Conservation (phyloP, 2,329 filamentous ascomycete species). For the Calonectria montana region DNA sequence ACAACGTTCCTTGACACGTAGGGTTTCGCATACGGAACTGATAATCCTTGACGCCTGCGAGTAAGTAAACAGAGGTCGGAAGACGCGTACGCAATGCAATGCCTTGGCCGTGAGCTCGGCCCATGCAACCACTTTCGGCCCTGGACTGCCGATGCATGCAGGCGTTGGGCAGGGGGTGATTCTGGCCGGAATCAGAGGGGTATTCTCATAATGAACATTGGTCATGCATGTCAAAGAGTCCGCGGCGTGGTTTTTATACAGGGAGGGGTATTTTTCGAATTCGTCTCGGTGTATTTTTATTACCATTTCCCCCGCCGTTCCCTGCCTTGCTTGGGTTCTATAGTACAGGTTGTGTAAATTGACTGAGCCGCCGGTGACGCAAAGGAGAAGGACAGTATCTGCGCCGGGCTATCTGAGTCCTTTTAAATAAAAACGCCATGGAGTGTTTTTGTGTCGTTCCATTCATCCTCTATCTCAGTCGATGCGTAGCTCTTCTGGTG, state of each 20-base stretch:
- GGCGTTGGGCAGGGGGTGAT: not conserved
- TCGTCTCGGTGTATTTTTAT: slow-evolving; percentile 10
- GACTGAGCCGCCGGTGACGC: not conserved
- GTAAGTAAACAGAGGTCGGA: not conserved
- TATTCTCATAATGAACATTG: not conserved
- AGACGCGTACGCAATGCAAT: slow-evolving; percentile 2
- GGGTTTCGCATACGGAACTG: slow-evolving; percentile 5
- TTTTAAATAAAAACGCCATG: not conserved
- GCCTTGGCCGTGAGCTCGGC: not conserved
- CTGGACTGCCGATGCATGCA: slow-evolving; percentile 1
- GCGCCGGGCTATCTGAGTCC: not conserved
- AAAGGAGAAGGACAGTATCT: not conserved
- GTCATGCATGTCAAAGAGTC: not conserved
- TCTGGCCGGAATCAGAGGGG: not conserved
- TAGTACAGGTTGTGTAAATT: slow-evolving; percentile 4
- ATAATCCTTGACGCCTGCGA: not conserved
- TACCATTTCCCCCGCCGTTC: not conserved
- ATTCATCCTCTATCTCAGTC: slow-evolving; percentile 12
- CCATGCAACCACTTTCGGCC: slow-evolving; percentile 15
- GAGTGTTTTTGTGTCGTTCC: not conserved
- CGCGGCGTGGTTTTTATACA: not conserved
- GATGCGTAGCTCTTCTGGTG: slow-evolving; percentile 48
- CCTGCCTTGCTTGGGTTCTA: slow-evolving; percentile 9
- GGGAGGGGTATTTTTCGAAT: slow-evolving; percentile 8
- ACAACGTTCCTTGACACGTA: not conserved